Conservation (phyloP, 306 rosid species). For the Abrus precatorius region DNA sequence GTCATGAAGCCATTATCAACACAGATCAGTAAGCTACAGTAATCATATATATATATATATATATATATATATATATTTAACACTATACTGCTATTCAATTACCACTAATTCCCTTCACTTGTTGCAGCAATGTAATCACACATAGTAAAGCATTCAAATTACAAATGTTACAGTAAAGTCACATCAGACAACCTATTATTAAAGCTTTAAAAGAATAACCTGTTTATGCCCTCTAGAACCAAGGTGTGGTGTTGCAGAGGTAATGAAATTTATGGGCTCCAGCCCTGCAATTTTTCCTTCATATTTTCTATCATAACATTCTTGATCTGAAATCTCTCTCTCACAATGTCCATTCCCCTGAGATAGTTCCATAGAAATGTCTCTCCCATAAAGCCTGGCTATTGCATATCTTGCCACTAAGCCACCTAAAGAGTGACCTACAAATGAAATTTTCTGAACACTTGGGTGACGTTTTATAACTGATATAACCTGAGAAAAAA, state of each 20-base stretch:
- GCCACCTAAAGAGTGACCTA: slow-evolving; percentile 89
- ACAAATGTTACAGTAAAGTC: not conserved
- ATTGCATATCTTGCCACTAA: slow-evolving; percentile 82
- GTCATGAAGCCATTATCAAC: slow-evolving; percentile 34
- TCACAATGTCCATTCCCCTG: slow-evolving; percentile 58
- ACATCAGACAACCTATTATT: not conserved
- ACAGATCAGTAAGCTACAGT: slow-evolving; percentile 17
- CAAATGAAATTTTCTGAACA: slow-evolving; percentile 77
- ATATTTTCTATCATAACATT: slow-evolving; percentile 40
- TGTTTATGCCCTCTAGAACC: slow-evolving; percentile 93
- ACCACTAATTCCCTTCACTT: not conserved
- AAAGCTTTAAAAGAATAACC: slow-evolving; percentile 52
- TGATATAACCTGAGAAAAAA: slow-evolving; percentile 64
- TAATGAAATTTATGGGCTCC: slow-evolving; percentile 83
- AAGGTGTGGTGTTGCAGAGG: slow-evolving; percentile 89
- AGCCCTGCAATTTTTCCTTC: slow-evolving; percentile 82
- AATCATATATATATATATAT: not conserved
- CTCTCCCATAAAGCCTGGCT: slow-evolving; percentile 73
- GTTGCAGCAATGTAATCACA: slow-evolving; percentile 2
- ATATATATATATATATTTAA: not conserved
- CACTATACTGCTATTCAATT: slow-evolving; percentile 12
- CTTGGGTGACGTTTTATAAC: slow-evolving; percentile 67
- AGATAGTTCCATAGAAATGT: slow-evolving; percentile 46
- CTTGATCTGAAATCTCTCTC: slow-evolving; percentile 53
- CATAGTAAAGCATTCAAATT: slow-evolving; percentile 26